Conservation (phyloP, 805 yeast genomes). For the Saturnispora saitoi region DNA sequence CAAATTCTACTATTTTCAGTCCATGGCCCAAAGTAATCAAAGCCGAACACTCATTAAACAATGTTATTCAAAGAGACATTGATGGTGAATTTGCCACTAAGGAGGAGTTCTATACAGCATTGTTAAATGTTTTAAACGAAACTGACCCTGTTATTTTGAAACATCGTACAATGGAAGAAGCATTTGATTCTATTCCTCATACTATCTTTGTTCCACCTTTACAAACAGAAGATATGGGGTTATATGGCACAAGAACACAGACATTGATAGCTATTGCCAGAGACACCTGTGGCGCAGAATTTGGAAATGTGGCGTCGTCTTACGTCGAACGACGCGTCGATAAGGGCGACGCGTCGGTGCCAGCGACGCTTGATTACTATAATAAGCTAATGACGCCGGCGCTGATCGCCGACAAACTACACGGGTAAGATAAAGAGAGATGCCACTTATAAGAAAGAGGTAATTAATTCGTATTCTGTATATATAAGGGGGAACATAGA, state of each 20-base stretch:
- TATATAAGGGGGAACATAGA: not conserved
- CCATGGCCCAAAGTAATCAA: constrained; percentile 69
- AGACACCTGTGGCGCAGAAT: not conserved
- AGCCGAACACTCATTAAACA: constrained; percentile 57
- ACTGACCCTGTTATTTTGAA: constrained; percentile 23
- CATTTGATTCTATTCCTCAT: not conserved
- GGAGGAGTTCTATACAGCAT: constrained; percentile 37
- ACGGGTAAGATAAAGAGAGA: too few relatives aligned
- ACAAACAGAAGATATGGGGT: not conserved
- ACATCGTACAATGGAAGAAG: not conserved
- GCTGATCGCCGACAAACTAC: not conserved
- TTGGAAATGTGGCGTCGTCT: not conserved
- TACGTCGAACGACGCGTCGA: constrained; percentile 1
- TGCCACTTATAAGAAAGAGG: too few relatives aligned
- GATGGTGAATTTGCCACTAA: constrained; percentile 17
- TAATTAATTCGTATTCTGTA: not conserved
- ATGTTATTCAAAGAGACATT: constrained; percentile 25
- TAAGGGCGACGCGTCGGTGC: not conserved
- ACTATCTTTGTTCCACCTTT: constrained; percentile 10
- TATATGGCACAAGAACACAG: constrained; percentile 14
- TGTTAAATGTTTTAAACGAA: constrained; percentile 49
- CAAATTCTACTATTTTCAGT: constrained; percentile 55
- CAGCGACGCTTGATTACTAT: not conserved
- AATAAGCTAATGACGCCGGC: not conserved
- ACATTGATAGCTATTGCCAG: constrained; percentile 9